Conservation (phyloP, 257 asterid genomes). For the Mentha longifolia region DNA sequence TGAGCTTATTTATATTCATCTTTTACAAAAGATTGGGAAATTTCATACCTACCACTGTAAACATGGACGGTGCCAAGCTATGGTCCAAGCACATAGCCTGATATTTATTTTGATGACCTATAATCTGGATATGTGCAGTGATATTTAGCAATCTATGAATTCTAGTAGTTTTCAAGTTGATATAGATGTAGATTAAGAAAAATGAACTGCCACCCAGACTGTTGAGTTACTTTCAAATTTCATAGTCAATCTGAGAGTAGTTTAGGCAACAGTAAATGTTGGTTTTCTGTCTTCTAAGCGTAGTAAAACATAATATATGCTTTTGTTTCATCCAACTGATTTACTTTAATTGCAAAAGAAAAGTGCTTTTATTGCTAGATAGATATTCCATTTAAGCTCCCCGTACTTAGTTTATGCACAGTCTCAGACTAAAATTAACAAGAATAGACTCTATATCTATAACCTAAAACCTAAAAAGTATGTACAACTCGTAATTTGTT, state of each 20-base stretch:
- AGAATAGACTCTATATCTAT: background rate
- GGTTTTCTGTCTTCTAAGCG: background rate
- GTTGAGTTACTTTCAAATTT: background rate
- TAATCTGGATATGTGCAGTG: background rate
- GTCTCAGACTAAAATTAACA: background rate
- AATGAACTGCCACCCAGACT: background rate
- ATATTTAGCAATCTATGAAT: background rate
- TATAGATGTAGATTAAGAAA: background rate
- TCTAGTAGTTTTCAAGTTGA: background rate
- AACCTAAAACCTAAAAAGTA: background rate
- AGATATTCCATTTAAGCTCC: background rate
- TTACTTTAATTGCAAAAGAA: background rate
- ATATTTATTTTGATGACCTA: background rate
- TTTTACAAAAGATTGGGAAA: background rate
- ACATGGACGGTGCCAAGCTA: background rate
- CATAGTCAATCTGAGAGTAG: background rate
- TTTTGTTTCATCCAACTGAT: background rate
- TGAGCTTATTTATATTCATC: conserved; percentile 8
- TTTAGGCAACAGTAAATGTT: background rate
- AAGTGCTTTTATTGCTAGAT: background rate
- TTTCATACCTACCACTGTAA: background rate
- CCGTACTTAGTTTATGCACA: background rate
- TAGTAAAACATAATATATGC: background rate
- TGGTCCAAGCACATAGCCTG: conserved; percentile 6
- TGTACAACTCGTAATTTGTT: background rate